Percentiles rank a stretch among this genome's conserved stretches.
phyloP scores from a whole-genome alignment of 2,329 filamentous ascomycete genomes.

The Fusarium clavum region DNA sequence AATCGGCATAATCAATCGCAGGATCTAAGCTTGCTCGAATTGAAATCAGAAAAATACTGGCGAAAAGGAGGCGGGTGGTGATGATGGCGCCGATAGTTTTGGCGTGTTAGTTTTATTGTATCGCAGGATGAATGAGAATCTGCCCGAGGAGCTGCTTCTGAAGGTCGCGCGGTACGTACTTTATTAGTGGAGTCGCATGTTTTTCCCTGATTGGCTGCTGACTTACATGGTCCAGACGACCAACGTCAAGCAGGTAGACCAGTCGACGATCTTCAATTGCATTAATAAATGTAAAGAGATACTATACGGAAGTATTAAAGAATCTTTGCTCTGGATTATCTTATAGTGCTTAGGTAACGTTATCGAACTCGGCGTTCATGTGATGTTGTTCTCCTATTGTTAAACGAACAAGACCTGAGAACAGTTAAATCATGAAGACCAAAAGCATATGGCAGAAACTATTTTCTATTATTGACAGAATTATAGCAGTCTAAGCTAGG shows the following conservation, averaged over 20 bases:
- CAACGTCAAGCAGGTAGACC: not conserved
- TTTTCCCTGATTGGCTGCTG: slow-evolving; percentile 15
- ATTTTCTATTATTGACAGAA: not conserved
- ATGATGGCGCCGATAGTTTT: slow-evolving; percentile 27
- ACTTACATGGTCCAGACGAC: slow-evolving; percentile 7
- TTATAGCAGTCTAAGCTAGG: accelerated
- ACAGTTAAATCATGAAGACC: not conserved
- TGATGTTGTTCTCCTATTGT: not conserved
- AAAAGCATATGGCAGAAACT: not conserved
- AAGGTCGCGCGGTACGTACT: slow-evolving; percentile 22
- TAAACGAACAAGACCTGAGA: not conserved
- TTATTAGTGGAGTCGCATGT: not conserved
- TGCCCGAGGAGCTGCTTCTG: slow-evolving; percentile 16
- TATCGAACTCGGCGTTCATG: not conserved
- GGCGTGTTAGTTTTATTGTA: slow-evolving; percentile 42
- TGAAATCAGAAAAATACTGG: slow-evolving; percentile 1
- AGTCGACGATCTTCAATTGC: not conserved
- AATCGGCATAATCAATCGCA: slow-evolving; percentile 46
- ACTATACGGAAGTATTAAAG: too few relatives aligned
- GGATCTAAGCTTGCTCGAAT: not conserved
- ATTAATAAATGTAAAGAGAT: not conserved
- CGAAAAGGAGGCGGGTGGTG: slow-evolving; percentile 8
- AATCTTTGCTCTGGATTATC: not conserved
- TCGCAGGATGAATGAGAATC: slow-evolving; percentile 39
- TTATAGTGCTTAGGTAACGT: not conserved